phyloP scores from a whole-genome alignment of 805 yeast genomes.

The Metschnikowia noctiluminum region DNA sequence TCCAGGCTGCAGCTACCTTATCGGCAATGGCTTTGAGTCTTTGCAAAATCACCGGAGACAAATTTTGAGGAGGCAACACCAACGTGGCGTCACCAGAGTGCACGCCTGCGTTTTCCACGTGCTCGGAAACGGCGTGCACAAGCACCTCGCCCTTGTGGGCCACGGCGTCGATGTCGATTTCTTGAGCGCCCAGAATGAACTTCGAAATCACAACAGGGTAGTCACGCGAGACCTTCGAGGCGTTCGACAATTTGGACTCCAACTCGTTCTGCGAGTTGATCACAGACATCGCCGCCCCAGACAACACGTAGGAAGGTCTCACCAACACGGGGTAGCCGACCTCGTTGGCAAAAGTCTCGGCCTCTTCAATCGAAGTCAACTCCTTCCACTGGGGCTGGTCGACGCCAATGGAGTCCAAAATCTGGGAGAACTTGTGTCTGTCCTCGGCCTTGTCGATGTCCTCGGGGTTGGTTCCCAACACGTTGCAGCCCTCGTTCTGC shows the following conservation, averaged over 20 bases:
- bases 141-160: slow-evolving; percentile 84
- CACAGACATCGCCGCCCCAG: slow-evolving; percentile 99
- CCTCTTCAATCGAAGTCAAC: slow-evolving; percentile 80
- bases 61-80: slow-evolving; percentile 84
- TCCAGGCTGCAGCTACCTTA: slow-evolving; percentile 91
- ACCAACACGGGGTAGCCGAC: slow-evolving; percentile 96
- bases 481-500: slow-evolving; percentile 79
- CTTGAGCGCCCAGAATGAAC: slow-evolving; percentile 93
- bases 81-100: slow-evolving; percentile 99
- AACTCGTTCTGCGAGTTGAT: slow-evolving; percentile 77
- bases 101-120: slow-evolving; percentile 97
- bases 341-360: slow-evolving; percentile 75
- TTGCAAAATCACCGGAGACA: slow-evolving; percentile 60
- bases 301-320: slow-evolving; percentile 94
- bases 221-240: slow-evolving; percentile 90
- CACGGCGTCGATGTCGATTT: slow-evolving; percentile 96
- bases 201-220: slow-evolving; percentile 97
- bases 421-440: slow-evolving; percentile 95
- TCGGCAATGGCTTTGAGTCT: slow-evolving; percentile 86
- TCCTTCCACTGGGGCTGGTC: slow-evolving; percentile 99
- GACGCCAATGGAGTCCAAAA: slow-evolving; percentile 85
- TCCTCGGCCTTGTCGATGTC: slow-evolving; percentile 97
- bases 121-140: slow-evolving; percentile 96
- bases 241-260: slow-evolving; percentile 76
- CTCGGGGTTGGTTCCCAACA: slow-evolving; percentile 90